Base-by-base conservation (phyloP, 202 grass and related monocot genomes). In the Panicum hallii region DNA sequence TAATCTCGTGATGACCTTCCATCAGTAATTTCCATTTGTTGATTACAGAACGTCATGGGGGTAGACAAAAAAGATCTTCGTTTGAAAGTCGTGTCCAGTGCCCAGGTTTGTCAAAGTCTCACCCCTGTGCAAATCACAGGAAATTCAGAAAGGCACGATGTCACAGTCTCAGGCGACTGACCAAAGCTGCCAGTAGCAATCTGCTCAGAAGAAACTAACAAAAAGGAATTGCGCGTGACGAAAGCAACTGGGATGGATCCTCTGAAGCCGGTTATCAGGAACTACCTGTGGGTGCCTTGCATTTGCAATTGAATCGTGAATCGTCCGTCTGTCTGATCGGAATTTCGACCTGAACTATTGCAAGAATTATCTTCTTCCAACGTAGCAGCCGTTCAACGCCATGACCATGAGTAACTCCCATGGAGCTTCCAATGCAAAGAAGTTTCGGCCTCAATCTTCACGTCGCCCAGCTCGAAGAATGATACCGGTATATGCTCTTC, bases 401-500 rank as follows among this genome's bases (percentile, higher is more conserved):
- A 72, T 15, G 19, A 84, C 49, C 44, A 48, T 23, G 20, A 84
- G 55, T 11, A 38, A 22, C 38, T 67, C 19, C 9, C 1, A 62
- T 20, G 61, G 60, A 75, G 28, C 43, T 68, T 68, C 26, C 85
- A 75, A 77, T 36, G 47, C 53, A 63, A 20, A 64, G 46, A 81
- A 81, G 77, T 54, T 87, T 79, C 40, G 20, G 26, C 64, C 55
- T 78, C 73, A 64, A 34, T 60, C 26, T 77, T 62, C 63, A 70
- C 1, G 5, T 15, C 66, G 19, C 28, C 30, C 54, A 67, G 50
- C 72, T 75, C 50, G 6, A 66, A 46, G 83, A 63, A 85, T 82
- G 63, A 89, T 81, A 10, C 83, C 43, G 38, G 82, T 56, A 89
- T 85, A 85, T 89, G 82, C 76, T 61, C 9, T 66, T 52, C 15